A percentile compares a stretch with the other conserved stretches of the same genome.
phyloP scores from a whole-genome alignment of 176 grass and related monocot genomes.

The Thinopyrum elongatum region DNA sequence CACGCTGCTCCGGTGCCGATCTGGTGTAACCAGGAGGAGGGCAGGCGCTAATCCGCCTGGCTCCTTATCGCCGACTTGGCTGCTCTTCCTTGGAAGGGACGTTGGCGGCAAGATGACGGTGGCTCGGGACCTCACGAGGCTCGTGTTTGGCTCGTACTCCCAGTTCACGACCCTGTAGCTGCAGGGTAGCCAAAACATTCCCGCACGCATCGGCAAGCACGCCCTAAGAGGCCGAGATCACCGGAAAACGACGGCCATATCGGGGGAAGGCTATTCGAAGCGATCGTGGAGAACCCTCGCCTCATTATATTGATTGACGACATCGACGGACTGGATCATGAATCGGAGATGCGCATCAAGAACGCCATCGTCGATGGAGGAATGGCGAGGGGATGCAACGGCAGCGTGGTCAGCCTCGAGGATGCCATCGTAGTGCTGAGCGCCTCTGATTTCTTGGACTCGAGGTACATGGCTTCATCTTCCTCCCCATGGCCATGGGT shows the following conservation, averaged over 20 bases:
- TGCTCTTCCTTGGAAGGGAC: slow-evolving; percentile 63
- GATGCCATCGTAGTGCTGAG: slow-evolving; percentile 65
- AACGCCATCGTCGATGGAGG: slow-evolving; percentile 28
- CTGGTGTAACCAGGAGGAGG: slow-evolving; percentile 35
- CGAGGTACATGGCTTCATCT: slow-evolving; percentile 13
- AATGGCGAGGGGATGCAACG: background rate
- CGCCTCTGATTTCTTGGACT: slow-evolving; percentile 18
- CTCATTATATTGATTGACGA: background rate
- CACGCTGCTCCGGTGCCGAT: slow-evolving; percentile 44
- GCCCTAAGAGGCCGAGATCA: slow-evolving; percentile 26
- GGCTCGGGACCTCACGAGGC: slow-evolving; percentile 57
- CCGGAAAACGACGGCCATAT: background rate
- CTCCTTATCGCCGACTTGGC: slow-evolving; percentile 45
- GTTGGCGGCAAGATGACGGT: slow-evolving; percentile 42
- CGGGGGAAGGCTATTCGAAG: background rate
- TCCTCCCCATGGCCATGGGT: background rate
- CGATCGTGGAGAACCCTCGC: background rate
- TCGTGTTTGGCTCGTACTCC: slow-evolving; percentile 59
- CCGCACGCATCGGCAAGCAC: slow-evolving; percentile 3
- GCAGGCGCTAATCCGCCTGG: background rate
- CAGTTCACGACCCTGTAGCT: background rate
- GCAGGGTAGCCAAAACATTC: background rate
- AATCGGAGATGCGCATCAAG: slow-evolving; percentile 23
- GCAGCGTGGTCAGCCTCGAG: slow-evolving; percentile 36
- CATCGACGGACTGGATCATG: slow-evolving; percentile 4